These are phyloP conservation scores for Eucalyptus tenuipes DNA, from an alignment of 345 rosid species.

Conservation along the genomic window DNA sequence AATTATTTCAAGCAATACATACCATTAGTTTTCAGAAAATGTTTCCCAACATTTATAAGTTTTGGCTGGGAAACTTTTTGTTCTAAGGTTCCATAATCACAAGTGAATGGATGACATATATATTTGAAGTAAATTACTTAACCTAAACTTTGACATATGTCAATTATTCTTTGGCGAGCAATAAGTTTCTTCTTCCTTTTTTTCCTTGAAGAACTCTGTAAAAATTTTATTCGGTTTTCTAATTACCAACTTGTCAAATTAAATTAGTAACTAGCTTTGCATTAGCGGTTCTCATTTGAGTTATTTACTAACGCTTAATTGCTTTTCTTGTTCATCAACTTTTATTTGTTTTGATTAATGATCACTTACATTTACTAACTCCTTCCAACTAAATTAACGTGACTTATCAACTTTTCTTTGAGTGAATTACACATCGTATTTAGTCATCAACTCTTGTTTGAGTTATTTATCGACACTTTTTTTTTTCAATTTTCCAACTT, in stretches of 20 bases:
- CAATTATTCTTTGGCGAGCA: background rate
- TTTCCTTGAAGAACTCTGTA: background rate
- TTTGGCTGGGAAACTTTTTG: too few relatives aligned
- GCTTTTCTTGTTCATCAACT: background rate
- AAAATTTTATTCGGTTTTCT: background rate
- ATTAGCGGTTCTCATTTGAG: background rate
- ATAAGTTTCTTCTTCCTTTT: background rate
- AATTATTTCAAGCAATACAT: too few relatives aligned
- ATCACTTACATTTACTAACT: background rate
- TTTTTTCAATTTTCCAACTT: background rate
- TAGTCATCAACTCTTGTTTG: background rate
- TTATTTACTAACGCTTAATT: background rate
- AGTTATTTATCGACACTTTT: background rate
- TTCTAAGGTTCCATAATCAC: too few relatives aligned
- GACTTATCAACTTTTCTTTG: background rate
- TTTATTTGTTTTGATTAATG: background rate
- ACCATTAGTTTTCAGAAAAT: too few relatives aligned
- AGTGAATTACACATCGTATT: background rate
- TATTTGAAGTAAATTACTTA: background rate
- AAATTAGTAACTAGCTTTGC: background rate
- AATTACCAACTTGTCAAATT: background rate
- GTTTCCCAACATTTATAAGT: too few relatives aligned
- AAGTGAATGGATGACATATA: background rate
- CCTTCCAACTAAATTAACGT: background rate
- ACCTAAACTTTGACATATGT: background rate